Base-by-base conservation (phyloP, 2,329 filamentous ascomycete genomes). In the Paraphaeosphaeria sporulosa region DNA sequence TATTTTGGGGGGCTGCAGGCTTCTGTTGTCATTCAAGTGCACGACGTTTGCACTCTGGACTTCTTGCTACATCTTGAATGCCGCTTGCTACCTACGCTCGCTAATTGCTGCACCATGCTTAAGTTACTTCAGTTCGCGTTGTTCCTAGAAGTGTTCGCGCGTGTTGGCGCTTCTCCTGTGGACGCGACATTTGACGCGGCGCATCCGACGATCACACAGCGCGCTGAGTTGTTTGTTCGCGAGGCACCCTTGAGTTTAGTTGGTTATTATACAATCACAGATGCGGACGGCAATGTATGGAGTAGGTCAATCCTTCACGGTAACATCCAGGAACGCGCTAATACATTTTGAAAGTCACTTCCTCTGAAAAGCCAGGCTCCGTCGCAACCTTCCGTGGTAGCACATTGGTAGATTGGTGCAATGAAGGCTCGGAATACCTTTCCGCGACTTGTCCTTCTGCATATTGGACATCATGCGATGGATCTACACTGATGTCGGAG, bases 141-240 rank as follows among this genome's bases (percentile, higher is more conserved):
- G 40, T 46, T 54, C 9, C 40, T 54, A 9, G 38, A 54, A 40
- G 17, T 54, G 17, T 46, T 54, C 25, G 15, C 27, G 27, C 21
- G n/a, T 30, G 40, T 44, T 25, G 38, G n/a, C n/a, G 51, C 51
- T 21, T 54, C 51, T 13, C 51, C 51, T n/a, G 40, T 54, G 9
- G 38, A 44, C 23, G 42, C 42, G 19, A 19, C 42, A 19, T 23
- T 25, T 9, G 32, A 54, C 21, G 27, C 51, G 40, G 13, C 38
- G 25, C 40, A 54, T 46, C 51, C 51, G 30, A 54, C 34, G 51
- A 54, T 54, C 19, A 54, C 51, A 32, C 51, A 54, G 36, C 51
- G 51, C 51, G 51, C 51, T 21, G 51, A 54, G 51, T n/a, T 54
- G 17, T 54, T 44, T 15, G 4, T 12, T 13, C 51, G 51, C 12